Base-by-base conservation (phyloP, 805 yeast genomes). In the Starmerella floricola region DNA sequence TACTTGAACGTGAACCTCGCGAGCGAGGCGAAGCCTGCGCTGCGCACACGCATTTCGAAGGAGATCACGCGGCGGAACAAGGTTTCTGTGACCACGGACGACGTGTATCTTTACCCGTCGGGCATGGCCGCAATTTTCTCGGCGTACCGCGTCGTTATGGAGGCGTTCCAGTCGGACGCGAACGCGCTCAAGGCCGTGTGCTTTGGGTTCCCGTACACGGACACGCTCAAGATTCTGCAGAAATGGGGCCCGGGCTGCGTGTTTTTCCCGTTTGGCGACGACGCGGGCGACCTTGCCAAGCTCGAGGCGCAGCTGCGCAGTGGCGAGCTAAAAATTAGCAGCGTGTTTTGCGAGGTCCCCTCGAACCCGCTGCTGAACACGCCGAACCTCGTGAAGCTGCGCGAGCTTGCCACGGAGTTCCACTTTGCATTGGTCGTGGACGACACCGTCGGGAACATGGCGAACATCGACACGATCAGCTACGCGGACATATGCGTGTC, bases 151-250 rank as follows among this genome's bases (percentile, higher is more conserved):
- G 60, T 41, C 4, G 43, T 55, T 16, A 52, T 59, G 46, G 55
- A 46, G 27, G 48, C 49, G 21, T 35, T 38, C 13, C 53, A 56
- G 11, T 48, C 52, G 26, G 47, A 46, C 18, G 34, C 28, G 19
- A 28, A 20, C 21, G 36, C 38, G 18, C 49, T 44, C 37, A 84
- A 83, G 58, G 77, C 94, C 1, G 94, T 86, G 2, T 85, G 95
- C 62, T 88, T 83, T 62, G 99, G 99, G 1, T 86, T 87, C 63
- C 95, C 97, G 6, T 91, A 88, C 60, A 91, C 84, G 23, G 97
- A 91, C 59, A 87, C 97, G 0, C 68, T 85, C 42, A 84, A 83
- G 52, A 77, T 91, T 45, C 67, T 91, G 54, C 71, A 72, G 55
- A 88, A 87, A 60, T 91, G 86, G 69, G 96, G 97, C 13, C 82